phyloP scores from a whole-genome alignment of 2,329 filamentous ascomycete species.

The Aspergillus awamori region DNA sequence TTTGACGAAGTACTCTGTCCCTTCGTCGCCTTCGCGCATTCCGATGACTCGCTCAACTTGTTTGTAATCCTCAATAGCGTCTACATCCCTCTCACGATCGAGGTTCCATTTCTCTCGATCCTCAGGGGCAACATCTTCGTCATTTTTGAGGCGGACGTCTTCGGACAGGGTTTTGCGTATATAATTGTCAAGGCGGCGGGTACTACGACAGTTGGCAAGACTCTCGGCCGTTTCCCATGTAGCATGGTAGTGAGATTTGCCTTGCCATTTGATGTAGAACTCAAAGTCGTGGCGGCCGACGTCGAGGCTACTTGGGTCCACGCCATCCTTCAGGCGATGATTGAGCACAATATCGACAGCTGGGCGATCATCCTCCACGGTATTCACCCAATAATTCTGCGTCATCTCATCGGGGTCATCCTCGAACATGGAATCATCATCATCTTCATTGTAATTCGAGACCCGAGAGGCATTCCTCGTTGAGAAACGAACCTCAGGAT shows the following conservation, averaged over 20 bases:
- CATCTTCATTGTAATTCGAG: conserved; percentile 69
- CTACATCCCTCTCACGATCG: conserved; percentile 88
- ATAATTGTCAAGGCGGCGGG: conserved; percentile 92
- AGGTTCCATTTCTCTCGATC: conserved; percentile 92
- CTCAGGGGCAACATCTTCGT: conserved; percentile 75
- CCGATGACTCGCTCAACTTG: conserved; percentile 93
- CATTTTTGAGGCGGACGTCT: conserved; percentile 75
- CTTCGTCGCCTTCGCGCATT: conserved; percentile 75
- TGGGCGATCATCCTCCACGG: conserved; percentile 73
- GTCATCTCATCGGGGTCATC: conserved; percentile 62
- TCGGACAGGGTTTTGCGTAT: conserved; percentile 79
- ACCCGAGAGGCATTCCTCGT: conserved; percentile 79
- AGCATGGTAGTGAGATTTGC: conserved; percentile 90
- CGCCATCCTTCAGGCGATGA: conserved; percentile 74
- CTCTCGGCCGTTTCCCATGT: conserved; percentile 86
- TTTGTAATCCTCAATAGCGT: conserved; percentile 85
- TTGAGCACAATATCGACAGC: conserved; percentile 91
- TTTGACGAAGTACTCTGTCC: conserved; percentile 89
- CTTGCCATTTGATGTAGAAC: conserved; percentile 94
- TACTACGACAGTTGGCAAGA: conserved; percentile 76
- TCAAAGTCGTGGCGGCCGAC: conserved; percentile 73
- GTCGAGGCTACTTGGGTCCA: conserved; percentile 44
- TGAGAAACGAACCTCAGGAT: conserved; percentile 87
- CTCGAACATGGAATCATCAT: conserved; percentile 61
- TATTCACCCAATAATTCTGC: conserved; percentile 70